A percentile compares a stretch with the other conserved stretches of the same genome.
phyloP scores from a whole-genome alignment of 208 protist species.

The Entamoeba moshkovskii region DNA sequence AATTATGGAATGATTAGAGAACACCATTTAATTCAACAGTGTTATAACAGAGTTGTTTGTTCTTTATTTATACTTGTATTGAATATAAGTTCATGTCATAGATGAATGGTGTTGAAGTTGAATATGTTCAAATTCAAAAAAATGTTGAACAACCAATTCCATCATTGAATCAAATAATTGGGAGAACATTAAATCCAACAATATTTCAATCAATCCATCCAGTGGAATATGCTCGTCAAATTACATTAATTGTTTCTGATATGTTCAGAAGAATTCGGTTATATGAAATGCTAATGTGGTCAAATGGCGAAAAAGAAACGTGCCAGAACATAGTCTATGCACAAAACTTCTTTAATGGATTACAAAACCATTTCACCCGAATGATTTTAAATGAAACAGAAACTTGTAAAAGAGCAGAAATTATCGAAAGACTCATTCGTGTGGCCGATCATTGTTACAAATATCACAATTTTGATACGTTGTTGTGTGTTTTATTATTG shows the following conservation, averaged over 20 bases:
- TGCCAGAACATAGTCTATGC: neutral
- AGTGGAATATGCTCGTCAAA: neutral
- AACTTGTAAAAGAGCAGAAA: neutral
- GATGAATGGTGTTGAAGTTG: neutral
- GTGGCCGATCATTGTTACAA: neutral
- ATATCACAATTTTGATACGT: neutral
- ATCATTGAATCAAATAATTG: neutral
- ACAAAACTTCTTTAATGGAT: neutral
- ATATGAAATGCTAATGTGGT: slow-evolving; percentile 1
- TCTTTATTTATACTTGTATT: neutral
- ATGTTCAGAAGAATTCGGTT: neutral
- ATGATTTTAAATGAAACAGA: neutral
- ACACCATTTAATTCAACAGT: neutral
- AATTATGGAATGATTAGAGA: neutral
- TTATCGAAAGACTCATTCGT: neutral
- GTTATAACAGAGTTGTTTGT: neutral
- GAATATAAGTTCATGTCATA: neutral
- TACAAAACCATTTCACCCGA: neutral
- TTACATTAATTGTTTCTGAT: neutral
- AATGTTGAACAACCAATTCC: neutral
- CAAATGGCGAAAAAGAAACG: neutral
- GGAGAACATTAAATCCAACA: neutral
- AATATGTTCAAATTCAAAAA: neutral
- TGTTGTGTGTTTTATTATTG: neutral
- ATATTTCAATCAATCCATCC: neutral